Evolutionary conservation across 306 rosid species (phyloP).

Genomic region (Echinosophora koreensis): DNA sequence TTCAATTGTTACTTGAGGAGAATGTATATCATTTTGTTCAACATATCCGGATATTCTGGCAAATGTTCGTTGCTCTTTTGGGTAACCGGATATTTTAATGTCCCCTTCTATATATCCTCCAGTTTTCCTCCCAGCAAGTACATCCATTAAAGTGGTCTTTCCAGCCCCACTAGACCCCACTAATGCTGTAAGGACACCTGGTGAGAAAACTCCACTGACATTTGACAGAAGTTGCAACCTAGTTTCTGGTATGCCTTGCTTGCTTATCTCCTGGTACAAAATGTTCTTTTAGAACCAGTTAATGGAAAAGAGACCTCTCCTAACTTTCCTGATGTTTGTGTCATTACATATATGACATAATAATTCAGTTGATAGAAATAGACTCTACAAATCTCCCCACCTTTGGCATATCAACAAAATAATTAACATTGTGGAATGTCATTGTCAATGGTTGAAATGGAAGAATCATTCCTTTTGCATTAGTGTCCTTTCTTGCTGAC

Average conservation of each 20-base stretch:
- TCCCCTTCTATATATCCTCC: constrained; percentile 93
- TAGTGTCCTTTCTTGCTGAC: constrained; percentile 41
- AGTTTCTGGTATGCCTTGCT: constrained; percentile 72
- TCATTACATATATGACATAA: neutral
- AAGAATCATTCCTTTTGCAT: constrained; percentile 88
- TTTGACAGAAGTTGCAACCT: constrained; percentile 79
- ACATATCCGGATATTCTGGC: constrained; percentile 93
- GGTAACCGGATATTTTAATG: constrained; percentile 81
- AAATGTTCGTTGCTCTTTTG: constrained; percentile 80
- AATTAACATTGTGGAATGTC: constrained; percentile 87
- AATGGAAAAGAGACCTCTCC: constrained; percentile 12
- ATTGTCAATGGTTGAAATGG: constrained; percentile 90
- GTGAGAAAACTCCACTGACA: constrained; percentile 91
- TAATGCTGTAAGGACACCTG: constrained; percentile 90
- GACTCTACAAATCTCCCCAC: constrained; percentile 48
- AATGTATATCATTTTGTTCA: constrained; percentile 94
- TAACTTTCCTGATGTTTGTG: constrained; percentile 19
- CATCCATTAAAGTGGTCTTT: constrained; percentile 95
- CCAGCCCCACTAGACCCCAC: constrained; percentile 98
- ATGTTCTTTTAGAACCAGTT: neutral
- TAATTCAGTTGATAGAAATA: constrained; percentile 16
- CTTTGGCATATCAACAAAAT: constrained; percentile 92
- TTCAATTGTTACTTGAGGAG: constrained; percentile 93
- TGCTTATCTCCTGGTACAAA: constrained; percentile 64
- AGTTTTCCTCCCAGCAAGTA: constrained; percentile 94